Percentiles rank a stretch among this genome's conserved stretches.
phyloP scores from a whole-genome alignment of 2,329 filamentous ascomycete species.

The Tympanopsis confertula region DNA sequence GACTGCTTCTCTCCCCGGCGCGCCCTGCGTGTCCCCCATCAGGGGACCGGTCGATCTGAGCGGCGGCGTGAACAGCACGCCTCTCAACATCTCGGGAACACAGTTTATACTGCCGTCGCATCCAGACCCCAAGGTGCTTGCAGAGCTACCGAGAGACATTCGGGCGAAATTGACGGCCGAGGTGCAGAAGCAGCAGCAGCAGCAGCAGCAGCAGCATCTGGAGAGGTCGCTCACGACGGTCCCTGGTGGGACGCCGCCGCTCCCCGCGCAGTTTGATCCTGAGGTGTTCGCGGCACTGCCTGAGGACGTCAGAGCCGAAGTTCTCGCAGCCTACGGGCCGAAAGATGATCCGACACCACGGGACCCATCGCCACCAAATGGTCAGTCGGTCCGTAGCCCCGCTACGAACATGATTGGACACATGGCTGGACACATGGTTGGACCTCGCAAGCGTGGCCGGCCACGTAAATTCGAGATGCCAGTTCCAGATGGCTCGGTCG shows the following conservation, averaged over 20 bases:
- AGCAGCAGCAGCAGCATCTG: slow-evolving; percentile 8
- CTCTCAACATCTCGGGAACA: slow-evolving; percentile 71
- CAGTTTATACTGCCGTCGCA: slow-evolving; percentile 86
- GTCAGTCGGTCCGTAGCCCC: slow-evolving; percentile 30
- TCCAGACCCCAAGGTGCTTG: slow-evolving; percentile 68
- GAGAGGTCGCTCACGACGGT: slow-evolving; percentile 26
- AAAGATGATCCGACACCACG: slow-evolving; percentile 20
- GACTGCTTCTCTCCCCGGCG: too few species aligned
- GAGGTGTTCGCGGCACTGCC: slow-evolving; percentile 77
- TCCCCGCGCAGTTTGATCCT: slow-evolving; percentile 37
- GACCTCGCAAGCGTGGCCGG: too few species aligned
- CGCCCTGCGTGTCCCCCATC: slow-evolving; percentile 32
- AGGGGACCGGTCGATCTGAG: slow-evolving; percentile 36
- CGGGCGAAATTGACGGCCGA: slow-evolving; percentile 61
- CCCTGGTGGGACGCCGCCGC: slow-evolving; percentile 4
- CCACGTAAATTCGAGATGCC: too few species aligned
- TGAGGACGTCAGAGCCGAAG: slow-evolving; percentile 72
- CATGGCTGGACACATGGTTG: too few species aligned
- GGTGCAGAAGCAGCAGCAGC: slow-evolving; percentile 15
- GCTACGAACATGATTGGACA: too few species aligned
- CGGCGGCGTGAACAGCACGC: slow-evolving; percentile 47
- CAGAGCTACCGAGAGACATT: slow-evolving; percentile 76
- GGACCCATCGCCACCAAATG: slow-evolving; percentile 43
- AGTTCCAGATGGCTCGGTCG: too few species aligned
- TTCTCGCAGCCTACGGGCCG: slow-evolving; percentile 59